phyloP scores from a whole-genome alignment of 306 rosid species.

The Boehmeria nivea region DNA sequence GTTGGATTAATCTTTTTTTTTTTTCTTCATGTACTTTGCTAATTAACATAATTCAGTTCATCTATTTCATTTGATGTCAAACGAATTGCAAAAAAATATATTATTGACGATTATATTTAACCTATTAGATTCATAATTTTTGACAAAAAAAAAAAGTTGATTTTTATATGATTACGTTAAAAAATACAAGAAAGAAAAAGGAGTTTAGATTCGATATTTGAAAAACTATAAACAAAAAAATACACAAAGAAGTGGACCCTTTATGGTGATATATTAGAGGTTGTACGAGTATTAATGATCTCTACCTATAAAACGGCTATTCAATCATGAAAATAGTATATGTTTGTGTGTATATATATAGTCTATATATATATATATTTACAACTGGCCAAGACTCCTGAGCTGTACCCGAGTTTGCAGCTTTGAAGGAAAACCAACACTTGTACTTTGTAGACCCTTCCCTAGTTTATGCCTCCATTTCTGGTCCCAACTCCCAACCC shows the following conservation, averaged over 20 bases:
- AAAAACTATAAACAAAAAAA: background rate
- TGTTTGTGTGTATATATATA: background rate
- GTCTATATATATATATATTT: background rate
- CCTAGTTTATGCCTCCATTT: slow-evolving; percentile 8
- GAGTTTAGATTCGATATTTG: no score
- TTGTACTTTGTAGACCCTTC: slow-evolving; percentile 24
- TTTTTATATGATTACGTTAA: no score
- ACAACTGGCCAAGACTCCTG: slow-evolving; percentile 42
- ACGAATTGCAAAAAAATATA: no score
- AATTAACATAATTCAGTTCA: no score
- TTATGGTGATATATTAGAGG: background rate
- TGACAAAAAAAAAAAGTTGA: no score
- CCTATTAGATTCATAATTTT: no score
- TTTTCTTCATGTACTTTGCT: no score
- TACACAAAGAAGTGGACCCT: slow-evolving; percentile 26
- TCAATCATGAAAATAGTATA: slow-evolving; percentile 20
- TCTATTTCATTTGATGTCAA: no score
- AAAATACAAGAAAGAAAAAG: no score
- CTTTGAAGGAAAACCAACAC: slow-evolving; percentile 29
- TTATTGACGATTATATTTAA: no score
- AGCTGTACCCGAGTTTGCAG: slow-evolving; percentile 47
- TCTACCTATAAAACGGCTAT: slow-evolving; percentile 30
- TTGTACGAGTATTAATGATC: slow-evolving; percentile 12
- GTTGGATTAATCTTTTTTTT: no score
- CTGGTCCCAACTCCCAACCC: slow-evolving; percentile 51